Evolutionary conservation across 75 land plant genomes (phyloP), one percentile per base, ranked within the genome.

Genomic region (Pinus taeda): DNA sequence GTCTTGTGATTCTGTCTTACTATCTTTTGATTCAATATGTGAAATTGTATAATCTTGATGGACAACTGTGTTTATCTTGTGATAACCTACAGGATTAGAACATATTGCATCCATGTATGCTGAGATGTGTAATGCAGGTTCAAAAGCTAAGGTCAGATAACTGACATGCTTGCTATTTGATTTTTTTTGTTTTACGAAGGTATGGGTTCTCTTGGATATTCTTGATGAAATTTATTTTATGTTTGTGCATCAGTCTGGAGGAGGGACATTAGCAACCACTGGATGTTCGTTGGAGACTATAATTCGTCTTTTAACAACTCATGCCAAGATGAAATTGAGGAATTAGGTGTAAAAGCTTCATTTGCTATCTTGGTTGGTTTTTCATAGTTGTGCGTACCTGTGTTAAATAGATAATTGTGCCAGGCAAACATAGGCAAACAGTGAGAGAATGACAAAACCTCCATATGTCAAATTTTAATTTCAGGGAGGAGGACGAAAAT

Each of bases 201-300:
- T 18, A n/a, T 60, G 12, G n/a, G 78, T 53, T 73, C 33, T 33
- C 20, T n/a, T 26, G 49, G 56, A 76, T 58, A n/a, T 39, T n/a
- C 76, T 65, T 5, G 75, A 71, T 77, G 79, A 55, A 6, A 37
- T 36, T 56, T 11, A 26, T 70, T 57, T 76, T 55, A 4, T 56
- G 56, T 53, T 74, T 53, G 15, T 71, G 55, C 77, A 74, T 30
- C 79, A 93, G 98, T 76, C 86, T 78, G 96, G 90, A 72, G 93
- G 98, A 75, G 98, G 95, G 2, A 97, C 99, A 49, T 88, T 97
- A 37, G 95, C 99, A 66, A 91, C 94, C 45, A 94, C 99, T 74
- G 99, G 95, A 21, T 92, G 99, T 76, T 95, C 99, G 20, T 80
- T 97, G 22, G 99, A 97, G 79, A 97, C 98, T 57, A 97, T 97